Conservation (phyloP, 306 rosid species). For the Benincasa hispida region DNA sequence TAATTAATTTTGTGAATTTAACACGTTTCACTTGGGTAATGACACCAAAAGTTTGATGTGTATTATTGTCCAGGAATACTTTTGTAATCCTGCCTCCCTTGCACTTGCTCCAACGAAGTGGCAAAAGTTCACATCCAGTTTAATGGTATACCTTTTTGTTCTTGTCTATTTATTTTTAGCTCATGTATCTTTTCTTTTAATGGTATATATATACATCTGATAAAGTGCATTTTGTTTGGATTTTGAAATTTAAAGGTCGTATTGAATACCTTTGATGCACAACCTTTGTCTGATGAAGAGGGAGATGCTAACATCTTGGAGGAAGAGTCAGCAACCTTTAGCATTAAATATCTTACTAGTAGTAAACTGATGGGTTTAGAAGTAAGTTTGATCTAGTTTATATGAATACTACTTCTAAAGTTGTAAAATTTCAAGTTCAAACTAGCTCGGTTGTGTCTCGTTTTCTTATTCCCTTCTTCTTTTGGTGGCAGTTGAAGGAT, state of each 20-base stretch:
- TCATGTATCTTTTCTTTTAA: neutral
- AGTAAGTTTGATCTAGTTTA: conserved; percentile 22
- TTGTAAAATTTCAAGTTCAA: neutral
- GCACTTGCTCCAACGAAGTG: conserved; percentile 59
- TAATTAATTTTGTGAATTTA: neutral
- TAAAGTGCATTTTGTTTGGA: neutral
- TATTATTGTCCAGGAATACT: conserved; percentile 51
- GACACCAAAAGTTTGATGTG: neutral
- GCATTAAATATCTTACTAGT: conserved; percentile 97
- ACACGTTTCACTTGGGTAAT: neutral
- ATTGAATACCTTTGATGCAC: conserved; percentile 80
- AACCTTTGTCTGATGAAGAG: conserved; percentile 91
- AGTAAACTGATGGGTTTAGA: conserved; percentile 94
- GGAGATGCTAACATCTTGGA: conserved; percentile 88
- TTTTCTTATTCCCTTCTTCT: neutral
- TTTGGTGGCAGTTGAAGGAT: conserved; percentile 56
- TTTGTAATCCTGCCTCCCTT: conserved; percentile 68
- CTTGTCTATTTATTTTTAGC: neutral
- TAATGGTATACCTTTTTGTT: conserved; percentile 38
- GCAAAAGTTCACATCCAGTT: conserved; percentile 74
- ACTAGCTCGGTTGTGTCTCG: neutral
- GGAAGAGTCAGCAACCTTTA: conserved; percentile 77
- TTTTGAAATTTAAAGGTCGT: conserved; percentile 46
- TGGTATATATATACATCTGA: neutral
- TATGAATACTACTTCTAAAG: neutral